Evolutionary conservation across 306 rosid genomes (phyloP), one percentile per base, ranked within the genome.

Genomic region (Rosa lucieae): DNA sequence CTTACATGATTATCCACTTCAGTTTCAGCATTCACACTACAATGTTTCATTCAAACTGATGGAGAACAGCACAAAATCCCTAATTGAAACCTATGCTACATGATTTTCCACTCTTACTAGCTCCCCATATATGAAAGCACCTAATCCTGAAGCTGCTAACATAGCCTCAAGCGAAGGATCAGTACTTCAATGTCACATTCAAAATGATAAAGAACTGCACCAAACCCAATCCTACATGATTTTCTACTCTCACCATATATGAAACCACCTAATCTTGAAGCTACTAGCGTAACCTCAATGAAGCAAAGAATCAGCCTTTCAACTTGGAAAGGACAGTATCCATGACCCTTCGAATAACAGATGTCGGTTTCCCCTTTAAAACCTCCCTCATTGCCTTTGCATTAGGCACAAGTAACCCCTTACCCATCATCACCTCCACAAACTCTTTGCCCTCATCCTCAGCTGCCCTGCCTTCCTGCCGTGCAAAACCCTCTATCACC

Each of bases 401-500:
- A 29, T 29, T 29, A 29, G 32, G 32, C 32, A 29, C 32, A 29
- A 29, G 1, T 29, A 29, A 29, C 32, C 32, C 32, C 32, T 29
- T 29, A 29, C 32, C 32, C 32, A 29, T 29, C 32, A 29, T 29
- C 32, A 29, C 32, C 32, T 29, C 32, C 2, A 29, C 32, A 29
- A 29, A 29, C 32, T 29, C 32, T 29, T 29, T 88, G 6, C 93
- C 98, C 75, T 88, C 94, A 9, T 73, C 92, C 55, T 26, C 68
- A 20, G 62, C 62, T 4, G 76, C 59, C 59, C 77, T 88, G 49
- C 73, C 78, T 14, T 35, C n/a, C 12, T 47, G 88, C 78, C 67
- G 83, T 2, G 78, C 86, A 78, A 93, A 76, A 0, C 83, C 92
- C 84, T 88, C 93, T 51, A 93, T 85, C 52, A 89, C 89, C 0